Evolutionary conservation across 2,329 filamentous ascomycete species (phyloP), one percentile per base, ranked within the genome.

Genomic region (Chalaropsis thielavioides): DNA sequence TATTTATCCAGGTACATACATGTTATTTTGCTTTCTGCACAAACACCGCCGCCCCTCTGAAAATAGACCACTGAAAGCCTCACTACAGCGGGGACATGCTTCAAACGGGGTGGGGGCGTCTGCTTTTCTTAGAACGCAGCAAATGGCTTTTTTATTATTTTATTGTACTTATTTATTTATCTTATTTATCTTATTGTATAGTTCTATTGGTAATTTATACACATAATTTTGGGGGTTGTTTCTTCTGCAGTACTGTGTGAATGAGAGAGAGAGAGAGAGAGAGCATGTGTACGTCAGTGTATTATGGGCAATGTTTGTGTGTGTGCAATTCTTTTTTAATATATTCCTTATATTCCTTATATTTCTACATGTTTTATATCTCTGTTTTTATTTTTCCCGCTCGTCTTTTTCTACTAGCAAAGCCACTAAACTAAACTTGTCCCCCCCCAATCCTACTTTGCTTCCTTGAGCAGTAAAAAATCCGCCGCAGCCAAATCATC

Each of bases 81-180:
- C 31, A 31, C 31, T n/a, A 3, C 19, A 19, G 44, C n/a, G 44
- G 11, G 19, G 19, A 49, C 19, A 49, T 49, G 44, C 44, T 19
- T n/a, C 44, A 19, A 49, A 22, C 44, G 44, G 22, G 7, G 44
- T n/a, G 19, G 44, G 8, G 44, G 5, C 10, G 2, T 59, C 40
- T 58, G 54, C n/a, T 64, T 64, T 19, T 41, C 60, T 61, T 65
- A 31, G n/a, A 31, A 31, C 31, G 31, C 31, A 31, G 31, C 31
- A 31, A 6, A 6, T 31, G 31, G 31, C 31, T 31, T 62, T 31
- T 49, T 54, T 65, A 22, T 38, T 62, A 22, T 43, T 38, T 27
- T 27, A 27, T 35, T 31, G 2, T 31, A 31, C n/a, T n/a, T n/a
- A n/a, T 38, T 27, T 27, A 27, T 35, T 38, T 62, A 22, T 43